Evolutionary conservation across 176 grass and related monocot species (phyloP).

Genomic region (Thalia dealbata): DNA sequence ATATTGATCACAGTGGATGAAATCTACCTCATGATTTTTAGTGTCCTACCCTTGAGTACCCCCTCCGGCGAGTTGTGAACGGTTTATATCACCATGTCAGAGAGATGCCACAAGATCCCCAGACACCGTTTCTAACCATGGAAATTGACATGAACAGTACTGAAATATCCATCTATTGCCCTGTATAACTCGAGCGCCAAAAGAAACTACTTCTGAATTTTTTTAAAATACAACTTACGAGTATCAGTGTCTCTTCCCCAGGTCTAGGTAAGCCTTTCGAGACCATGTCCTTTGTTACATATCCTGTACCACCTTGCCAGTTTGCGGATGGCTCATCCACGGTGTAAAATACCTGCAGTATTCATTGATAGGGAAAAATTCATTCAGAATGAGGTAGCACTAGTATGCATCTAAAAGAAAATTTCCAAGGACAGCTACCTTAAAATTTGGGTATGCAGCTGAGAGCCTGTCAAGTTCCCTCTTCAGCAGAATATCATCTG

Average conservation of each 20-base stretch:
- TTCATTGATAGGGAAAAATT: neutral
- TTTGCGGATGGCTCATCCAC: slow-evolving; percentile 74
- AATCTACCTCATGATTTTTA: too few relatives aligned
- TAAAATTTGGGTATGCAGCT: slow-evolving; percentile 87
- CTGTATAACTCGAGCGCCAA: neutral
- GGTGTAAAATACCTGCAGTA: slow-evolving; percentile 82
- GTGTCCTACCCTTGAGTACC: too few relatives aligned
- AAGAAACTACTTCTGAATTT: neutral
- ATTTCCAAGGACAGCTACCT: slow-evolving; percentile 36
- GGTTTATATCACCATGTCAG: too few relatives aligned
- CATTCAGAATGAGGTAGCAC: neutral
- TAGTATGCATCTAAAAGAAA: neutral
- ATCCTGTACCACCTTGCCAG: slow-evolving; percentile 72
- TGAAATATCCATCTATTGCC: neutral
- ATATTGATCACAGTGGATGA: too few relatives aligned
- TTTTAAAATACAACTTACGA: slow-evolving; percentile 39
- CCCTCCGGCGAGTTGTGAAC: too few relatives aligned
- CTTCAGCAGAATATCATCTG: slow-evolving; percentile 95
- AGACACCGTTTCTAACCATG: too few relatives aligned
- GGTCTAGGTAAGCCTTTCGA: slow-evolving; percentile 85
- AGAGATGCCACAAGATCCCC: too few relatives aligned
- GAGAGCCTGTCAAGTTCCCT: slow-evolving; percentile 80
- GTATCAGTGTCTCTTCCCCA: slow-evolving; percentile 49
- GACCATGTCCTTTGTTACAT: slow-evolving; percentile 68
- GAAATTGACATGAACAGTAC: neutral